Evolutionary conservation across 768 basidiomycete genomes (phyloP).

Genomic region (Suillus subluteus): DNA sequence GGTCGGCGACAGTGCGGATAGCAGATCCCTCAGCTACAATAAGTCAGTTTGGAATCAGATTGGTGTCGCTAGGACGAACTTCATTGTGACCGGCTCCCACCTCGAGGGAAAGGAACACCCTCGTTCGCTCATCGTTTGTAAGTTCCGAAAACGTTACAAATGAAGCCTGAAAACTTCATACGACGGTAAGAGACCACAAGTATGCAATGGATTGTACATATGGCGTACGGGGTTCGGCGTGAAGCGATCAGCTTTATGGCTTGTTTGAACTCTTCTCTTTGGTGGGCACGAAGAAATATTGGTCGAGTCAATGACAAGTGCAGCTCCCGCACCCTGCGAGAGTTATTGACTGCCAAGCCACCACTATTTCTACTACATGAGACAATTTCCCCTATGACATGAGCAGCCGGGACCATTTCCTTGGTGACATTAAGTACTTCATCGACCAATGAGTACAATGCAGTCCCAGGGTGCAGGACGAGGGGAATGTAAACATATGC

Average conservation of each 20-base stretch:
- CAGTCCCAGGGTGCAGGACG: slow-evolving; percentile 43
- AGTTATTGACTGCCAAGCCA: slow-evolving; percentile 8
- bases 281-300: slow-evolving; percentile 77
- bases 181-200: slow-evolving; percentile 13
- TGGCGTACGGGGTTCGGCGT: slow-evolving; percentile 47
- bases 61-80: slow-evolving; percentile 45
- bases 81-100: slow-evolving; percentile 83
- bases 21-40: slow-evolving; percentile 60
- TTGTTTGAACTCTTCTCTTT: slow-evolving; percentile 71
- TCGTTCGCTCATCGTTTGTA: slow-evolving; percentile 77
- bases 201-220: slow-evolving; percentile 3
- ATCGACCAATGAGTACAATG: slow-evolving; percentile 50
- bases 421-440: slow-evolving; percentile 50
- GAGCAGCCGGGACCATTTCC: slow-evolving; percentile 48
- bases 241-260: slow-evolving; percentile 59
- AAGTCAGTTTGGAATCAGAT: slow-evolving; percentile 9
- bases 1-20: slow-evolving; percentile 58
- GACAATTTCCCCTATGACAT: slow-evolving; percentile 41
- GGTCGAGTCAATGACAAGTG: slow-evolving; percentile 90
- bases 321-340: slow-evolving; percentile 46
- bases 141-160: slow-evolving; percentile 74
- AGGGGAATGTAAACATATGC: slow-evolving; percentile 79
- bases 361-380: slow-evolving; percentile 9
- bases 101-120: slow-evolving; percentile 81
- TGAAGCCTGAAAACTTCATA: slow-evolving; percentile 66